Conservation (phyloP, 441 rosid genomes). For the Gossypium lobatum region DNA sequence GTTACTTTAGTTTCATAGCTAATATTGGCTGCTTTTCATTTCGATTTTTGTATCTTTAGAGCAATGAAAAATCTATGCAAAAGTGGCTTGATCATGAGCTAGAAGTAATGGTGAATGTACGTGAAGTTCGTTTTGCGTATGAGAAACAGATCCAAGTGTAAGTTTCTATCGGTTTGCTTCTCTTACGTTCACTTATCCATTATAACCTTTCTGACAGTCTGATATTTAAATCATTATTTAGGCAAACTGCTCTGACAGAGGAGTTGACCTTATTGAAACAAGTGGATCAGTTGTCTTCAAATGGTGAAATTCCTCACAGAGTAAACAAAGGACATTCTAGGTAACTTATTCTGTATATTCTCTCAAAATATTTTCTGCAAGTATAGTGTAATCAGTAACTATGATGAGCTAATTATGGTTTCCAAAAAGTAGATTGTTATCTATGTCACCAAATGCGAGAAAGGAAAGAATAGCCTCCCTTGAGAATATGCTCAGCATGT, state of each 20-base stretch:
- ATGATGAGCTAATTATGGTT: conserved; percentile 7
- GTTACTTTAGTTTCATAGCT: conserved; percentile 6
- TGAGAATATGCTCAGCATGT: conserved; percentile 59
- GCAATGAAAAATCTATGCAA: conserved; percentile 45
- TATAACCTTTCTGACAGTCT: background rate
- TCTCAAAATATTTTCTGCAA: background rate
- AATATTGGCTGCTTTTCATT: background rate
- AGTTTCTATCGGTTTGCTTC: conserved; percentile 22
- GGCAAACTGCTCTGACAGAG: conserved; percentile 57
- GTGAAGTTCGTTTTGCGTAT: conserved; percentile 52
- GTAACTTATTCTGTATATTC: conserved; percentile 19
- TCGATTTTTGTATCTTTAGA: conserved; percentile 27
- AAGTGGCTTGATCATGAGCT: conserved; percentile 61
- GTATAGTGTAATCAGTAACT: background rate
- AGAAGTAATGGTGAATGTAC: conserved; percentile 52
- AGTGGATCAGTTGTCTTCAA: conserved; percentile 42
- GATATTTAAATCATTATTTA: conserved; percentile 17
- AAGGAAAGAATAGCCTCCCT: conserved; percentile 54
- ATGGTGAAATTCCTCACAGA: conserved; percentile 34
- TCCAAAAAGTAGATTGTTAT: conserved; percentile 30
- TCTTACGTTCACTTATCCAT: conserved; percentile 17
- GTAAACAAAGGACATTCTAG: conserved; percentile 45
- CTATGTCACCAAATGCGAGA: conserved; percentile 57
- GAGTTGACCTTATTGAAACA: conserved; percentile 50
- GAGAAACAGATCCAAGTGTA: conserved; percentile 70